These are phyloP conservation scores for Metarhizium album DNA, from an alignment of 2,329 filamentous ascomycete species.

Conservation along the genomic window DNA sequence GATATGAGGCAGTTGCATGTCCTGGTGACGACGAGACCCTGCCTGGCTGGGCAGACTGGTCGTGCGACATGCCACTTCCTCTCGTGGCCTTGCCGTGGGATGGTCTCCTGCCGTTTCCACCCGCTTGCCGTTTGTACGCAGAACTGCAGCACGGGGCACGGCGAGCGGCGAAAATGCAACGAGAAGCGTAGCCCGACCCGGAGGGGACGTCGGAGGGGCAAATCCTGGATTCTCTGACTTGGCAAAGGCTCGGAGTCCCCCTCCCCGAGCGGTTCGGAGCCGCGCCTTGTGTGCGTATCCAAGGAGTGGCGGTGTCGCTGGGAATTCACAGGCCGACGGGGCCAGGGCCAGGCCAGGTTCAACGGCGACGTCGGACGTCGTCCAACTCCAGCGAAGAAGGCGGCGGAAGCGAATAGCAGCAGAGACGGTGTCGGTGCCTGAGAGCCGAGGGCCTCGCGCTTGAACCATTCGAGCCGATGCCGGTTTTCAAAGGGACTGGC, in stretches of 20 bases:
- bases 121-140: neutral
- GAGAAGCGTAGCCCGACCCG: conserved; percentile 1
- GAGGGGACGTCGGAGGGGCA: neutral
- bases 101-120: neutral
- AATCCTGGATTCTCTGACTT: neutral
- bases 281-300: neutral
- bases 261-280: conserved; percentile 3
- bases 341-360: conserved; percentile 1
- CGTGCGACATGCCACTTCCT: conserved; percentile 38
- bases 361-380: neutral
- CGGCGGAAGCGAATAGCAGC: neutral
- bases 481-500: conserved; percentile 16
- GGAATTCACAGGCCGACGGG: conserved; percentile 2
- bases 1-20: conserved; percentile 27
- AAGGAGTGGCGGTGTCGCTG: neutral
- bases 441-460: neutral
- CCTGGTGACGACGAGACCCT: conserved; percentile 20
- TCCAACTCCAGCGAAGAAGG: neutral
- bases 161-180: neutral
- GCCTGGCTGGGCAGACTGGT: conserved; percentile 29
- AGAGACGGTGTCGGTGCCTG: neutral
- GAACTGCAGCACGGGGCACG: neutral
- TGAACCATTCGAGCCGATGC: conserved; percentile 6
- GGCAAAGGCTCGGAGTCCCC: conserved; percentile 1
- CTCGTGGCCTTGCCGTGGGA: neutral